These are phyloP conservation scores for Colletotrichum scovillei DNA, from an alignment of 2,329 filamentous ascomycete species.

Conservation along the genomic window DNA sequence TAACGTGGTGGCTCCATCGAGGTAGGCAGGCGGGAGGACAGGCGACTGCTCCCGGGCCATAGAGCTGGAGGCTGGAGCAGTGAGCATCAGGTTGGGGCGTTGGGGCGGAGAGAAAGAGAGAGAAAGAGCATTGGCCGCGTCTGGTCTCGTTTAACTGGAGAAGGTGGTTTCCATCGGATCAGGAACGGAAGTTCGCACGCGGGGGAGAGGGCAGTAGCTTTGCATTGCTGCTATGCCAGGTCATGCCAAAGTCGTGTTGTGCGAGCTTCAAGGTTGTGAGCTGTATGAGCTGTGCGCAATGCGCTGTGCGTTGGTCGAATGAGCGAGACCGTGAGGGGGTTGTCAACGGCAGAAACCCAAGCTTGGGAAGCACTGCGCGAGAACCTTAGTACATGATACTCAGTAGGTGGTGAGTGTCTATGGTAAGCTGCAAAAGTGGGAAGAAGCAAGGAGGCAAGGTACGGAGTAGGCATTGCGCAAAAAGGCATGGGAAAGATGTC, in stretches of 20 bases:
- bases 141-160: conserved; percentile 19
- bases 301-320: conserved; percentile 18
- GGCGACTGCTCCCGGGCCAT: conserved; percentile 14
- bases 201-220: conserved; percentile 25
- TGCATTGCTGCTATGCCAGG: conserved; percentile 6
- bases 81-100: not conserved
- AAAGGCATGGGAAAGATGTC: conserved; percentile 4
- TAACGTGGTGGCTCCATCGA: conserved; percentile 19
- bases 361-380: not conserved
- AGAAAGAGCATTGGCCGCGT: conserved; percentile 23
- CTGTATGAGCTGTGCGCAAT: conserved; percentile 29
- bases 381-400: not conserved
- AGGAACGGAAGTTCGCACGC: conserved; percentile 19
- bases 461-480: conserved; percentile 9
- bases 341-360: not conserved
- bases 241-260: conserved; percentile 16
- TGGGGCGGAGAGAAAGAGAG: not conserved
- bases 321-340: conserved; percentile 9
- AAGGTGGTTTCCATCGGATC: conserved; percentile 21
- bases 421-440: not conserved
- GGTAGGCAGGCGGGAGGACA: conserved; percentile 13
- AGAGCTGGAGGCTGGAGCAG: not conserved
- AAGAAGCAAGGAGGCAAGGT: not conserved
- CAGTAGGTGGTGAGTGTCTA: not conserved
- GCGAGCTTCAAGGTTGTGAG: conserved; percentile 19